These are phyloP conservation scores for Leccinellum rugosiceps DNA, from an alignment of 768 basidiomycete genomes.

Conservation along the genomic window DNA sequence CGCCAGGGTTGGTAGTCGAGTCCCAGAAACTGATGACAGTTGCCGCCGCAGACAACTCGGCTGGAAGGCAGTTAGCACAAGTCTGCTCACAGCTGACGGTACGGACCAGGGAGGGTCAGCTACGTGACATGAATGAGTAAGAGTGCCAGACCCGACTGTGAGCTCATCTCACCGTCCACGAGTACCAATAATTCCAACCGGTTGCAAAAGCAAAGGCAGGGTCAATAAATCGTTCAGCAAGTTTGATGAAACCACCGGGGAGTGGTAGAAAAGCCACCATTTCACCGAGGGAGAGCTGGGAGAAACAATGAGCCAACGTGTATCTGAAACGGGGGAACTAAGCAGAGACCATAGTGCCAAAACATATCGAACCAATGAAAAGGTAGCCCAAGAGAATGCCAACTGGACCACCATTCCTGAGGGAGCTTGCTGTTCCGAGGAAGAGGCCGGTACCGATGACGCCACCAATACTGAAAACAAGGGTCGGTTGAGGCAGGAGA, in stretches of 20 bases:
- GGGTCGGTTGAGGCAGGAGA: neutral
- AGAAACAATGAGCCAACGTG: neutral
- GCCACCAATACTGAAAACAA: conserved; percentile 27
- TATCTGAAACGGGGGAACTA: neutral
- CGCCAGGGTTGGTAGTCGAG: conserved; percentile 37
- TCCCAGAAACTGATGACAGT: conserved; percentile 51
- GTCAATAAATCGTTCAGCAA: conserved; percentile 48
- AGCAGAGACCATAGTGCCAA: conserved; percentile 34
- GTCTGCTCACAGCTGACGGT: neutral
- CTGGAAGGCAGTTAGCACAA: conserved; percentile 18
- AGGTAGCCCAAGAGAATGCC: conserved; percentile 45
- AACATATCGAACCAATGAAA: conserved; percentile 36
- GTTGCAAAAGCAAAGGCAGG: conserved; percentile 44
- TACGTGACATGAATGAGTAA: neutral
- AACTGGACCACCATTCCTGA: conserved; percentile 43
- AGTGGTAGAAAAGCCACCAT: conserved; percentile 46
- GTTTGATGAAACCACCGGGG: conserved; percentile 44
- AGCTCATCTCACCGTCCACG: conserved; percentile 27
- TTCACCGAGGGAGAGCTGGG: conserved; percentile 39
- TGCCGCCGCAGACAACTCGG: conserved; percentile 50
- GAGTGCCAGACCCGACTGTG: neutral
- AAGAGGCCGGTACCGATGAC: conserved; percentile 43
- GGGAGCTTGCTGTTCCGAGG: conserved; percentile 33
- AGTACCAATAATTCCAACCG: conserved; percentile 43
- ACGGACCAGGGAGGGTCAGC: conserved; percentile 27